phyloP scores from a whole-genome alignment of 2,329 filamentous ascomycete genomes.

The Monilinia fructicola region DNA sequence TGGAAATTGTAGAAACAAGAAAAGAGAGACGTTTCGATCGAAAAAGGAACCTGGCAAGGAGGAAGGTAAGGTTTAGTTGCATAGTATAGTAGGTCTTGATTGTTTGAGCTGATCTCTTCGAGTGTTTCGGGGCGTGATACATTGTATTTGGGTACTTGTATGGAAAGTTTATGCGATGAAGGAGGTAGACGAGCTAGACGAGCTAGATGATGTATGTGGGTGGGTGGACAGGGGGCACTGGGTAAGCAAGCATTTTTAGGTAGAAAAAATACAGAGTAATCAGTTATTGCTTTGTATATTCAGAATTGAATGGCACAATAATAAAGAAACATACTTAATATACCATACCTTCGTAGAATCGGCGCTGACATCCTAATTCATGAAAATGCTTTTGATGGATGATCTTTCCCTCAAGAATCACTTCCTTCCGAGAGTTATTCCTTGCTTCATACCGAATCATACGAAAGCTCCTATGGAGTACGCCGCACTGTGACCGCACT shows the following conservation, averaged over 20 bases:
- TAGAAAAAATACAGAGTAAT: too few species aligned
- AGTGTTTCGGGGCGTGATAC: background rate
- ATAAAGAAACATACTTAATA: too few species aligned
- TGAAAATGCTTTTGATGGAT: conserved; percentile 3
- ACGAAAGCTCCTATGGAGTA: background rate
- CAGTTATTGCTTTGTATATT: too few species aligned
- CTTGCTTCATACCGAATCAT: conserved; percentile 6
- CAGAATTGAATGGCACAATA: too few species aligned
- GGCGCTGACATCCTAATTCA: too few species aligned
- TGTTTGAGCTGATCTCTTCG: background rate
- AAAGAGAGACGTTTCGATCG: background rate
- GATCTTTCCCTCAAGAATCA: background rate
- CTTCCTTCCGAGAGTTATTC: background rate
- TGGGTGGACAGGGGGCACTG: too few species aligned
- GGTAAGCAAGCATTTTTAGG: too few species aligned
- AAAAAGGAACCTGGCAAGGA: background rate
- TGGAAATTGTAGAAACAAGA: background rate
- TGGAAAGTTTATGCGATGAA: conserved; percentile 4
- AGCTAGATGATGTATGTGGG: too few species aligned
- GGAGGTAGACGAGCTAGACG: background rate
- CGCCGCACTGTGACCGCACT: too few species aligned
- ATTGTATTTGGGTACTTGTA: background rate
- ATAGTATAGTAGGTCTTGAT: background rate
- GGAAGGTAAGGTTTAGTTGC: background rate
- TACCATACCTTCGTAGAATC: too few species aligned